These are phyloP conservation scores for Sungouiozyma ichnusensis DNA, from an alignment of 805 yeast species.

Conservation along the genomic window DNA sequence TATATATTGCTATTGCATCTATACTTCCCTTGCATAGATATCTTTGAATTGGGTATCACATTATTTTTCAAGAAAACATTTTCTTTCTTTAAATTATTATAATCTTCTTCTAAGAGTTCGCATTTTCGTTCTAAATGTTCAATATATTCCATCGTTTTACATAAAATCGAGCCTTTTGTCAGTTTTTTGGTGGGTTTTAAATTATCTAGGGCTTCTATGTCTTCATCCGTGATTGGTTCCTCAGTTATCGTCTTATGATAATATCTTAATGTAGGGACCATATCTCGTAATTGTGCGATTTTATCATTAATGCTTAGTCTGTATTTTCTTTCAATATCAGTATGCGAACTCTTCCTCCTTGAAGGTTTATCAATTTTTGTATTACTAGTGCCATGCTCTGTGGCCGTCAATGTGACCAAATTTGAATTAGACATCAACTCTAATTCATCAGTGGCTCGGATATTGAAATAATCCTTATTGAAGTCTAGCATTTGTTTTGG, in stretches of 20 bases:
- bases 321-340: slow-evolving; percentile 62
- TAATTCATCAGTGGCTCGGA: neutral
- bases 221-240: slow-evolving; percentile 45
- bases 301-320: slow-evolving; percentile 62
- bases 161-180: slow-evolving; percentile 65
- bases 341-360: slow-evolving; percentile 51
- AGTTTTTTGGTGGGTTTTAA: slow-evolving; percentile 65
- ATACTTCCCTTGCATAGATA: too few relatives aligned
- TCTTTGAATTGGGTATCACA: too few relatives aligned
- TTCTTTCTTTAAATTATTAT: slow-evolving; percentile 29
- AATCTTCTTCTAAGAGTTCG: slow-evolving; percentile 38
- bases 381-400: neutral
- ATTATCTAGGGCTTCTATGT: slow-evolving; percentile 55
- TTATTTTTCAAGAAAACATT: neutral
- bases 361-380: neutral
- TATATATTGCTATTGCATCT: too few relatives aligned
- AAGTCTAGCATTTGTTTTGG: neutral
- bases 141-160: slow-evolving; percentile 71
- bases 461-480: neutral
- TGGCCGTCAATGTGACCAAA: neutral
- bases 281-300: slow-evolving; percentile 51
- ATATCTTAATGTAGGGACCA: slow-evolving; percentile 52
- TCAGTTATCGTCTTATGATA: slow-evolving; percentile 36
- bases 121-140: slow-evolving; percentile 60
- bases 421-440: neutral